phyloP scores from a whole-genome alignment of 805 yeast genomes.

The Metschnikowia kunwiensis region DNA sequence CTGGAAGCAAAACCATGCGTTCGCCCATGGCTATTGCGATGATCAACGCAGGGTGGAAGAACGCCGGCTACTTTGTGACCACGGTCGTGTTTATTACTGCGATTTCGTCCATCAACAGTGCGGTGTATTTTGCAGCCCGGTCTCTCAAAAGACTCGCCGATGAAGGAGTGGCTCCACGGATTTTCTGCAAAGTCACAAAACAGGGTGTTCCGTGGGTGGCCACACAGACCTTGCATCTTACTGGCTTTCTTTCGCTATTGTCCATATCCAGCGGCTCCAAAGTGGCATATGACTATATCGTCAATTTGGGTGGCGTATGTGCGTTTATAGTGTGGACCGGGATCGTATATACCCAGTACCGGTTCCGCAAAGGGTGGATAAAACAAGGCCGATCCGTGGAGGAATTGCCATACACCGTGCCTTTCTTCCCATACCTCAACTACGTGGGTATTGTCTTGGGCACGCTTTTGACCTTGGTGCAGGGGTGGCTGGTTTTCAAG shows the following conservation, averaged over 20 bases:
- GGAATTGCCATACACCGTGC: constrained; percentile 19
- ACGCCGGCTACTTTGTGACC: constrained; percentile 14
- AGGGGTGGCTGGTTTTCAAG: constrained; percentile 23
- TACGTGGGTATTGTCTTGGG: constrained; percentile 17
- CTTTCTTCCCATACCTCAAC: constrained; percentile 19
- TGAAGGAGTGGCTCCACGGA: constrained; percentile 13
- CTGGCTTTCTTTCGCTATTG: constrained; percentile 21
- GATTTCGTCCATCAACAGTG: constrained; percentile 15
- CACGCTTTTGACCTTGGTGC: constrained; percentile 20
- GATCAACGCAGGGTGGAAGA: constrained; percentile 14
- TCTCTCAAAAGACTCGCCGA: constrained; percentile 10
- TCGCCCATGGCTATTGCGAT: constrained; percentile 17
- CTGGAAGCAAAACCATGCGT: constrained; percentile 11
- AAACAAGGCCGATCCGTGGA: constrained; percentile 14
- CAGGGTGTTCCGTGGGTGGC: constrained; percentile 17
- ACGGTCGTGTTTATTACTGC: constrained; percentile 13
- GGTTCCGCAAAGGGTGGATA: constrained; percentile 23
- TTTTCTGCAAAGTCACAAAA: constrained; percentile 11
- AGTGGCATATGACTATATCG: constrained; percentile 21
- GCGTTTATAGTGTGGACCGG: constrained; percentile 25
- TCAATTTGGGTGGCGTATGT: constrained; percentile 21
- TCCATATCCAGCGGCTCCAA: constrained; percentile 18
- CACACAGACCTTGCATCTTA: constrained; percentile 14
- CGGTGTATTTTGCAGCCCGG: constrained; percentile 13
- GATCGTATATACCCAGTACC: constrained; percentile 18